phyloP scores from a whole-genome alignment of 345 rosid species.

The Gossypium turneri region DNA sequence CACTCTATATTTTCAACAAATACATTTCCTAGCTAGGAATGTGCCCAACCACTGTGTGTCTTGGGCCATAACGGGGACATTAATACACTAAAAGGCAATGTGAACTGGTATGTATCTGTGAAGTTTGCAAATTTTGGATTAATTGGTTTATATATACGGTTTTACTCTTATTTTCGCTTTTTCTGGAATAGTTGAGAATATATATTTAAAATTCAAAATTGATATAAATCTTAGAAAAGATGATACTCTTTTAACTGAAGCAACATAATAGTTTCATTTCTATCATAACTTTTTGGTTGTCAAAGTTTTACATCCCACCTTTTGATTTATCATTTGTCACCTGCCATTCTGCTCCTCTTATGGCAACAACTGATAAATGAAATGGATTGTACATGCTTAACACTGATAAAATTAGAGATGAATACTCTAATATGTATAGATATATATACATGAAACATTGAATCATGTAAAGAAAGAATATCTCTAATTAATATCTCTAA shows the following conservation, averaged over 20 bases:
- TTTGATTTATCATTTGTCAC: background rate
- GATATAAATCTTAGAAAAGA: too few relatives aligned
- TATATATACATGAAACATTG: too few relatives aligned
- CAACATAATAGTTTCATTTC: background rate
- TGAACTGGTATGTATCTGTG: constrained; percentile 63
- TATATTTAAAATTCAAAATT: background rate
- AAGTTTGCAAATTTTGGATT: background rate
- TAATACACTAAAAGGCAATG: constrained; percentile 93
- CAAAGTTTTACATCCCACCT: background rate
- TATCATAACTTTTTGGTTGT: background rate
- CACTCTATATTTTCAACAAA: constrained; percentile 96
- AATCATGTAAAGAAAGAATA: too few relatives aligned
- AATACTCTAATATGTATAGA: too few relatives aligned
- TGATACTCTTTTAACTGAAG: background rate
- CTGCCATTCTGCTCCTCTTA: background rate
- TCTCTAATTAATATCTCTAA: too few relatives aligned
- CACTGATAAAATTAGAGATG: too few relatives aligned
- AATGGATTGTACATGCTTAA: background rate
- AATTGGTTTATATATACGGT: background rate
- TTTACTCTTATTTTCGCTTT: background rate
- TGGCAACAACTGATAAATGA: background rate
- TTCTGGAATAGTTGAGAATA: background rate
- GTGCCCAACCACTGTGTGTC: constrained; percentile 98
- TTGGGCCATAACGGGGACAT: constrained; percentile 98
- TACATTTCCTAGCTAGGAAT: constrained; percentile 99